Conservation (phyloP, 768 basidiomycete genomes). For the Russula brevipes region DNA sequence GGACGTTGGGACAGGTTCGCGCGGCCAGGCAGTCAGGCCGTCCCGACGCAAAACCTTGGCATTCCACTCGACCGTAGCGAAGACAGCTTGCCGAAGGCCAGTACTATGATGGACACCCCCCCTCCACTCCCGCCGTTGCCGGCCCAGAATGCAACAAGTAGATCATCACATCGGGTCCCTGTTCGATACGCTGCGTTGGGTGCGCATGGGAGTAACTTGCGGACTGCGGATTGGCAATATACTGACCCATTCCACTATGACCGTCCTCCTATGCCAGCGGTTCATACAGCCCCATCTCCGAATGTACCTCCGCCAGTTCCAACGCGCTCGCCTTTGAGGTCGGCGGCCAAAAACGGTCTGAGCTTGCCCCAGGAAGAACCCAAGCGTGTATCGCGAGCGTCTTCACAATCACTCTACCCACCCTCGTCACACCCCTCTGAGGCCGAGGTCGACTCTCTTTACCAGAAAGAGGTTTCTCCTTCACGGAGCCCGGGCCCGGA, state of each 20-base stretch:
- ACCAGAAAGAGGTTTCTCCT: slow-evolving; percentile 4
- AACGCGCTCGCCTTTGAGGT: slow-evolving; percentile 15
- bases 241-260: slow-evolving; percentile 25
- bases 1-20: slow-evolving; percentile 1
- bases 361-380: neutral
- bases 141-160: neutral
- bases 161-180: slow-evolving; percentile 13
- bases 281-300: slow-evolving; percentile 23
- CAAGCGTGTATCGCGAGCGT: slow-evolving; percentile 14
- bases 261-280: slow-evolving; percentile 1
- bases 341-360: neutral
- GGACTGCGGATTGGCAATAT: neutral
- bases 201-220: neutral
- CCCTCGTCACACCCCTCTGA: slow-evolving; percentile 21
- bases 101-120: neutral
- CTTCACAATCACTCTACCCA: slow-evolving; percentile 28
- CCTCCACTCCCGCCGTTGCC: neutral
- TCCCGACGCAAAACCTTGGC: neutral
- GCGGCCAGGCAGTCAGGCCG: neutral
- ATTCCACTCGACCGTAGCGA: neutral
- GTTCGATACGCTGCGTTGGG: slow-evolving; percentile 7
- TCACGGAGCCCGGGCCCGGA: neutral
- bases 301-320: slow-evolving; percentile 29
- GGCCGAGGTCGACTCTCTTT: slow-evolving; percentile 15
- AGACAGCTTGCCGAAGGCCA: neutral